Percentiles rank a stretch among this genome's conserved stretches.
Evolutionary conservation across 164 flowering plant species (phyloP).

Genomic region (Nymphaea thermarum): DNA sequence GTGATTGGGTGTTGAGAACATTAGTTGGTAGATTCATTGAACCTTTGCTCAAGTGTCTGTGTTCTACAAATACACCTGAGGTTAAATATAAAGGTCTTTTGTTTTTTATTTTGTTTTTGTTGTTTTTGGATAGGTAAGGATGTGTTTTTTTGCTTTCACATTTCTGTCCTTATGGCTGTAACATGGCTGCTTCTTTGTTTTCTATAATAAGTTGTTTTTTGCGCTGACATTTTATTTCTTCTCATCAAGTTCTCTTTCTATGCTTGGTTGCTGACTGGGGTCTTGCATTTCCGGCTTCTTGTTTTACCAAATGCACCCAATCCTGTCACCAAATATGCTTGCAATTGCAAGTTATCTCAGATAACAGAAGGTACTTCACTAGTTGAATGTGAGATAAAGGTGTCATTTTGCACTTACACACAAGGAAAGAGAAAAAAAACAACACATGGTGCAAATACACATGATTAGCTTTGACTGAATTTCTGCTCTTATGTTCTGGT

Average conservation of each 20-base stretch:
- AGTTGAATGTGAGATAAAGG: constrained; percentile 67
- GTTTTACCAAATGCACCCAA: constrained; percentile 42
- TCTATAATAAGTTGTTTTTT: too few species aligned
- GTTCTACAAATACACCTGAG: constrained; percentile 16
- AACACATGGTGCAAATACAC: too few species aligned
- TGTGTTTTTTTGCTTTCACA: too few species aligned
- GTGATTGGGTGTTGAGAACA: constrained; percentile 36
- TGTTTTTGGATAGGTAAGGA: background rate
- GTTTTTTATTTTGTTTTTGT: background rate
- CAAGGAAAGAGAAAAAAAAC: too few species aligned
- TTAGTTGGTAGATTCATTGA: constrained; percentile 25
- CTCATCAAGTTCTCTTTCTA: constrained; percentile 20
- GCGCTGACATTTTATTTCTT: too few species aligned
- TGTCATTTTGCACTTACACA: constrained; percentile 7
- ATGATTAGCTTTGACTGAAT: too few species aligned
- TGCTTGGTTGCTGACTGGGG: constrained; percentile 63
- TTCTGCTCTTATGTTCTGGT: constrained; percentile 24
- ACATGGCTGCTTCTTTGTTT: too few species aligned
- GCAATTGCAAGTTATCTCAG: constrained; percentile 41
- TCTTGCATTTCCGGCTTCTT: constrained; percentile 65
- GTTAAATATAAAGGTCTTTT: constrained; percentile 19
- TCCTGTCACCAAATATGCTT: constrained; percentile 59
- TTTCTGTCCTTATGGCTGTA: too few species aligned
- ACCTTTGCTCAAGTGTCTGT: constrained; percentile 45
- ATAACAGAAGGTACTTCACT: constrained; percentile 37